A percentile compares a stretch with the other conserved stretches of the same genome.
Evolutionary conservation across 2,329 filamentous ascomycete species (phyloP).

Genomic region (Aspergillus fischeri): DNA sequence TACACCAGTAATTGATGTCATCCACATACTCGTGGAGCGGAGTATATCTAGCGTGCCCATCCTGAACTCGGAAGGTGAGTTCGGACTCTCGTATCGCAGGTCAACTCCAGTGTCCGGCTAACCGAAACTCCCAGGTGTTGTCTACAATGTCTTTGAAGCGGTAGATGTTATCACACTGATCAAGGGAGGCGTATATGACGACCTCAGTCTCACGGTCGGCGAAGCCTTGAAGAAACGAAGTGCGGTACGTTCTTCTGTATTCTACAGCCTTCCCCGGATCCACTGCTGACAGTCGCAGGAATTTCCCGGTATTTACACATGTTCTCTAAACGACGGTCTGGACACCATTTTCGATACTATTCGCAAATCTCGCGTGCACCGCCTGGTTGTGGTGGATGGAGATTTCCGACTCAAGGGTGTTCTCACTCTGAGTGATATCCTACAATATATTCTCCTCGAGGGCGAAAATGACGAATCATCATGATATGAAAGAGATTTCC

Average conservation of each 20-base stretch:
- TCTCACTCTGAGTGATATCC: constrained; percentile 90
- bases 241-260: constrained; percentile 50
- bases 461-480: constrained; percentile 60
- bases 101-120: not conserved
- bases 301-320: constrained; percentile 95
- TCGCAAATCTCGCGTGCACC: constrained; percentile 88
- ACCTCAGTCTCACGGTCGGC: constrained; percentile 78
- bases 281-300: constrained; percentile 51
- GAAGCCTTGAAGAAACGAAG: constrained; percentile 83
- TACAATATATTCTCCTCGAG: constrained; percentile 86
- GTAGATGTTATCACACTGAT: constrained; percentile 96
- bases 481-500: constrained; percentile 13
- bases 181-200: constrained; percentile 88
- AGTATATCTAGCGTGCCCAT: constrained; percentile 96
- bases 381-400: constrained; percentile 89
- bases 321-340: constrained; percentile 82
- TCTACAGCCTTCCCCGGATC: constrained; percentile 54
- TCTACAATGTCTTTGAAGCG: constrained; percentile 95
- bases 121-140: constrained; percentile 46
- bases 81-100: not conserved
- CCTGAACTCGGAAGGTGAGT: constrained; percentile 66
- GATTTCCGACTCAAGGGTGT: constrained; percentile 80
- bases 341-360: constrained; percentile 97
- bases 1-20: constrained; percentile 87
- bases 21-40: constrained; percentile 84